Evolutionary conservation across 345 rosid genomes (phyloP), one percentile per base, ranked within the genome.

Genomic region (Brassica juncea): DNA sequence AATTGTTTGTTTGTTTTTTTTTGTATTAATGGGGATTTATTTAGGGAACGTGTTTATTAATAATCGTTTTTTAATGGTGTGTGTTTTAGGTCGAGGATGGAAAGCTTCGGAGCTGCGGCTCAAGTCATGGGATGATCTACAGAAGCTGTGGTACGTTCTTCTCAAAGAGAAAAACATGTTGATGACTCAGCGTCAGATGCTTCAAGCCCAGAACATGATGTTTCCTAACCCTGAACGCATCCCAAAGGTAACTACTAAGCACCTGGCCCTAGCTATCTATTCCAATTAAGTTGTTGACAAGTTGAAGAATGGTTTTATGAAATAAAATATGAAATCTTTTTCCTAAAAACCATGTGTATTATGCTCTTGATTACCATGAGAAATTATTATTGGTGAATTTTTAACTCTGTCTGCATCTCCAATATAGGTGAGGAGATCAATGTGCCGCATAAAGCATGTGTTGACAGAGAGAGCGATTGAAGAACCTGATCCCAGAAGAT

Each of bases 161-260:
- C 78, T 95, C 6, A 93, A 95, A 81, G 98, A 95, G 91, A 95
- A 91, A 66, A 95, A 95, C 86, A 90, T 93, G 99, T 81, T 95
- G 86, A 90, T 91, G 97, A 90, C 93, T 79, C 99, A 95, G 73
- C 90, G 91, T 19, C 97, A 95, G 87, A 88, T 93, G 99, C 97
- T 95, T 84, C 90, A 93, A 72, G 83, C 98, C 0, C 91, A 93
- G 81, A 96, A 88, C 84, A 83, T 96, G 64, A 83, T 84, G 69
- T 96, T 92, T 78, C 94, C 97, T 9, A 91, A 91, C 86, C 99
- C 98, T 54, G 99, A 96, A 81, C 97, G 99, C 79, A 70, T 91
- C 59, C 94, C 97, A n/a, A 93, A 95, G 97, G 98, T 91, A 8
- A 8, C 54, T 47, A 42, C 52, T 4, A 19, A 19, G n/a, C n/a